Percentiles rank a stretch among this genome's conserved stretches.
Evolutionary conservation across 164 flowering plant genomes (phyloP).

Genomic region (Vitis rupestris): DNA sequence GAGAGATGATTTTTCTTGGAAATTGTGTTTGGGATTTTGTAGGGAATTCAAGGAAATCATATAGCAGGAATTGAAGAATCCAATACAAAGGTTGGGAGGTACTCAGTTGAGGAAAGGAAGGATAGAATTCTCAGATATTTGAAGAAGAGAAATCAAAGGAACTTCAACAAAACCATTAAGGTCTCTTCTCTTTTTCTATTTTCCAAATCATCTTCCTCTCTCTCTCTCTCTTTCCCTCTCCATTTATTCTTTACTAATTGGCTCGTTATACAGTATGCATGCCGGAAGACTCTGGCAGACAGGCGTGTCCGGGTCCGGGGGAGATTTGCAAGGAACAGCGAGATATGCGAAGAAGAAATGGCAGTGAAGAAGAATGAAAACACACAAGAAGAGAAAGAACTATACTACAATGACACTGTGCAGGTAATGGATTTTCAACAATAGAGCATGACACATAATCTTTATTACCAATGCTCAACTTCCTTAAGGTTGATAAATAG

Average conservation of each 20-base stretch:
- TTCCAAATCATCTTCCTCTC: background rate
- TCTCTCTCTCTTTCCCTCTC: background rate
- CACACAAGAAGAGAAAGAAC: slow-evolving; percentile 16
- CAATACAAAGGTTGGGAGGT: slow-evolving; percentile 44
- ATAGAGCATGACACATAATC: too few species aligned
- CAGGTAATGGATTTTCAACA: slow-evolving; percentile 28
- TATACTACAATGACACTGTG: slow-evolving; percentile 10
- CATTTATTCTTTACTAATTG: background rate
- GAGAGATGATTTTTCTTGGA: too few species aligned
- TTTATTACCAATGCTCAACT: too few species aligned
- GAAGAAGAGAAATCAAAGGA: slow-evolving; percentile 85
- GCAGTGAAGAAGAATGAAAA: slow-evolving; percentile 11
- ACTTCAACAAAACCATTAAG: slow-evolving; percentile 90
- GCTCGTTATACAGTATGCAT: slow-evolving; percentile 56
- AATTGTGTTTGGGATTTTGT: background rate
- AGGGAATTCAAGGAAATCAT: slow-evolving; percentile 39
- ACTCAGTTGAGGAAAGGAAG: slow-evolving; percentile 75
- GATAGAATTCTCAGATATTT: slow-evolving; percentile 66
- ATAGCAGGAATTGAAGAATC: slow-evolving; percentile 25
- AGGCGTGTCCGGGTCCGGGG: slow-evolving; percentile 75
- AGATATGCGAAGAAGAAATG: slow-evolving; percentile 27
- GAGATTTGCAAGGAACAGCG: slow-evolving; percentile 79
- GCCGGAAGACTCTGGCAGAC: slow-evolving; percentile 86
- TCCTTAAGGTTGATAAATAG: too few species aligned
- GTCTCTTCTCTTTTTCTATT: slow-evolving; percentile 20